Evolutionary conservation across 164 flowering plant genomes (phyloP).

Genomic region (Saururus chinensis): DNA sequence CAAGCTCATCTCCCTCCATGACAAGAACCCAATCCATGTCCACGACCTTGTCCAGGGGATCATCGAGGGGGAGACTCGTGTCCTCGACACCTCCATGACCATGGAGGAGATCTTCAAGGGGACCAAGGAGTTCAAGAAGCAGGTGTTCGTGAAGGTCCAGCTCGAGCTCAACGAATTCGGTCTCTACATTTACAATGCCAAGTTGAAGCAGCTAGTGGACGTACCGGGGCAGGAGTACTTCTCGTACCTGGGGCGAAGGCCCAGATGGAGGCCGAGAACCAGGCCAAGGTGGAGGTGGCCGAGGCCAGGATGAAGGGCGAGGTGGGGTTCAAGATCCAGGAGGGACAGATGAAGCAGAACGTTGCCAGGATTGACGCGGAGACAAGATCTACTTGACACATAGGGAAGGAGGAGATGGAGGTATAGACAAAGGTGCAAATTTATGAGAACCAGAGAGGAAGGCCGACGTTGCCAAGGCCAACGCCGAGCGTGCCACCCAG

Average conservation of each 20-base stretch:
- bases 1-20: too few species aligned
- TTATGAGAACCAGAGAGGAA: too few species aligned
- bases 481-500: too few species aligned
- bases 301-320: slow-evolving; percentile 22
- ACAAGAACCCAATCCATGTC: too few species aligned
- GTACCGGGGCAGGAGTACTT: slow-evolving; percentile 32
- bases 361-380: slow-evolving; percentile 20
- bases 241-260: slow-evolving; percentile 33
- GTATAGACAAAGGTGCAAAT: too few species aligned
- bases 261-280: slow-evolving; percentile 33
- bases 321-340: slow-evolving; percentile 14
- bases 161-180: too few species aligned
- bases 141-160: slow-evolving; percentile 32
- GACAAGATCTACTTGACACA: slow-evolving; percentile 15
- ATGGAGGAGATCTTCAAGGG: slow-evolving; percentile 37
- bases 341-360: too few species aligned
- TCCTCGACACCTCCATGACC: slow-evolving; percentile 38
- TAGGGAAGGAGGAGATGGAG: slow-evolving; percentile 19
- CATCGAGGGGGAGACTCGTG: too few species aligned
- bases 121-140: slow-evolving; percentile 26
- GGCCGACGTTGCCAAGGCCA: too few species aligned
- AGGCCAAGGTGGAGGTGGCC: slow-evolving; percentile 18
- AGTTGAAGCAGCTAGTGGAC: slow-evolving; percentile 33
- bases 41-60: too few species aligned
- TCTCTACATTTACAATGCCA: slow-evolving; percentile 30